These are phyloP conservation scores for Candida nitratophila DNA, from an alignment of 805 yeast species.

Conservation along the genomic window DNA sequence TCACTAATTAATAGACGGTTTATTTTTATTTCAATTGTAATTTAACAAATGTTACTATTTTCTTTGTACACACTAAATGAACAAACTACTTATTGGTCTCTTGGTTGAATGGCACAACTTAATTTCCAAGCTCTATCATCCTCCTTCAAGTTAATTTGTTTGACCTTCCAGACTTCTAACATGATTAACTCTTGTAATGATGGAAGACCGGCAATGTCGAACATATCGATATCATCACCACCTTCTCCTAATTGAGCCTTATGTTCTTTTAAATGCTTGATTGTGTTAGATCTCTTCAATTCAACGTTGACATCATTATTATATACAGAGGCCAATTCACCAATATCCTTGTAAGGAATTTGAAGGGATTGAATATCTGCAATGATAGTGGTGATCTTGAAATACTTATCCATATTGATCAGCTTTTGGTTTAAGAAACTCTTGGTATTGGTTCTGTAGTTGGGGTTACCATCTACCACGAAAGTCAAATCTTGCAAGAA, in stretches of 20 bases:
- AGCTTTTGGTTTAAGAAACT: slow-evolving; percentile 48
- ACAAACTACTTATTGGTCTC: slow-evolving; percentile 27
- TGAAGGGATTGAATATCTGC: slow-evolving; percentile 65
- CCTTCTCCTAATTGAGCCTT: slow-evolving; percentile 2
- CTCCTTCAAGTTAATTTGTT: slow-evolving; percentile 50
- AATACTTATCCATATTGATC: slow-evolving; percentile 69
- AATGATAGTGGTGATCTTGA: slow-evolving; percentile 57
- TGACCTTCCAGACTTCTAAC: slow-evolving; percentile 64
- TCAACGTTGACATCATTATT: slow-evolving; percentile 16
- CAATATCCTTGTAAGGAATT: slow-evolving; percentile 41
- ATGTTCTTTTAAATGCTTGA: slow-evolving; percentile 17
- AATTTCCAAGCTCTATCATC: slow-evolving; percentile 69
- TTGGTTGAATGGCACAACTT: slow-evolving; percentile 54
- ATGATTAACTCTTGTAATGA: slow-evolving; percentile 52
- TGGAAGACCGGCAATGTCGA: slow-evolving; percentile 32
- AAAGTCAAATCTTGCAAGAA: slow-evolving; percentile 76
- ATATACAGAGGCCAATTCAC: slow-evolving; percentile 21
- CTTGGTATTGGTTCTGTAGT: slow-evolving; percentile 48
- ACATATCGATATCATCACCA: slow-evolving; percentile 23
- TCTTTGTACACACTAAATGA: no score
- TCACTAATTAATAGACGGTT: no score
- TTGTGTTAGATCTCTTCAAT: slow-evolving; percentile 22
- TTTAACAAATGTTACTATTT: no score
- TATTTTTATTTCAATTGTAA: no score
- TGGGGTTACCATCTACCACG: slow-evolving; percentile 76